These are phyloP conservation scores for Prototheca wickerhamii DNA, from an alignment of 163 green algal genomes.

Conservation along the genomic window DNA sequence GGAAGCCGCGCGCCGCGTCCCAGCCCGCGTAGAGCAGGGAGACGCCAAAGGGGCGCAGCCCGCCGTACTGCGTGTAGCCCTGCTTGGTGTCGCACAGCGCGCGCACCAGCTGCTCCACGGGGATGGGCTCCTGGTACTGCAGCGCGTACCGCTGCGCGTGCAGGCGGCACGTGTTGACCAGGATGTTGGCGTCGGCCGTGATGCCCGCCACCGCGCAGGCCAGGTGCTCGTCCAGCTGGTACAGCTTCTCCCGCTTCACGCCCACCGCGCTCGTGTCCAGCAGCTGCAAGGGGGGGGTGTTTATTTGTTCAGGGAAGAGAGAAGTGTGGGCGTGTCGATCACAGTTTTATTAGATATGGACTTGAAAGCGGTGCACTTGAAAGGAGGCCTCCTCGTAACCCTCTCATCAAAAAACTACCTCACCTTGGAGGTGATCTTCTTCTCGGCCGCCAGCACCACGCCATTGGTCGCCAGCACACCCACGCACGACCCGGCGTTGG, in stretches of 20 bases:
- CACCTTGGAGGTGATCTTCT: conserved; percentile 97
- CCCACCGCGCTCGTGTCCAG: conserved; percentile 86
- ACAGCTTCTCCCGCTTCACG: conserved; percentile 95
- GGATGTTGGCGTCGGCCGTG: conserved; percentile 97
- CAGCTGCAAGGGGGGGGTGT: no score
- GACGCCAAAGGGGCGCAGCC: conserved; percentile 93
- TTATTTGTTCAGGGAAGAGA: no score
- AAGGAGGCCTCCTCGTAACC: no score
- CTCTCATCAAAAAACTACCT: no score
- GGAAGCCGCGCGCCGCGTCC: conserved; percentile 82
- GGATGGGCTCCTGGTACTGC: conserved; percentile 90
- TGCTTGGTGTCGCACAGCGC: conserved; percentile 95
- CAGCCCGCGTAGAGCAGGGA: conserved; percentile 94
- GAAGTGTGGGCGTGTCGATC: no score
- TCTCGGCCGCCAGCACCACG: conserved; percentile 93
- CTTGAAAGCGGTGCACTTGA: no score
- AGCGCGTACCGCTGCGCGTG: conserved; percentile 82
- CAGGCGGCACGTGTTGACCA: conserved; percentile 91
- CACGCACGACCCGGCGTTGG: conserved; percentile 90
- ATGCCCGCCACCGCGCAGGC: conserved; percentile 92
- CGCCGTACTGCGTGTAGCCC: conserved; percentile 97
- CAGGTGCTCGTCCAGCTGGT: conserved; percentile 95
- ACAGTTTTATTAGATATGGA: no score
- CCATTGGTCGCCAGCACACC: conserved; percentile 87
- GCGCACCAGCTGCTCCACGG: conserved; percentile 94